Evolutionary conservation across 1,284 basidiomycete species (phyloP), one percentile per base, ranked within the genome.

Genomic region (Tylopilus orsonianus): DNA sequence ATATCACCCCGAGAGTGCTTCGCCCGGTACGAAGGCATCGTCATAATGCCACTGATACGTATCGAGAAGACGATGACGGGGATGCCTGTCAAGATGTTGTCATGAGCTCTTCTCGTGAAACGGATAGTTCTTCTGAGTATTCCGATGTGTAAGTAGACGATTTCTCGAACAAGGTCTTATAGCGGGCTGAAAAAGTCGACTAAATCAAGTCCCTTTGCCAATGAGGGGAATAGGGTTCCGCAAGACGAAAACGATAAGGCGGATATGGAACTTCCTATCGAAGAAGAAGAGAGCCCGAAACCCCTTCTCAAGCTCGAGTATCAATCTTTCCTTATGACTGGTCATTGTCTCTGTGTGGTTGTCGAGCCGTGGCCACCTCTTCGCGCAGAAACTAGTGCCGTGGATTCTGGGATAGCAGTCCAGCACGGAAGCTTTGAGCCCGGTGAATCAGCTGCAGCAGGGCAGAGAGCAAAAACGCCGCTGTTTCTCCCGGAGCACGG

Each of bases 351-450:
- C 19, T 90, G 85, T 58, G 75, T 90, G 22, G 83, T 90, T 22
- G 80, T 89, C 16, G 87, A 90, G 61, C 88, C 87, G 14, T 88
- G 83, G 74, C 84, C 85, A 5, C 68, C 77, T 14, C 61, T 81
- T 38, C 75, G 72, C 27, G 57, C 69, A 4, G 60, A 60, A 29
- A 59, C 74, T 4, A 70, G 68, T 67, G 0, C 66, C 7, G 59
- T 71, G 6, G 60, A 61, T 19, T 64, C 55, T 7, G 39, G 44
- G 19, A 50, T 56, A 14, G 58, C 60, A 18, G 52, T 62, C 27
- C 62, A 68, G 19, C 62, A 62, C n/a, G 61, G 66, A 13, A 72
- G 65, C 50, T 65, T 71, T 38, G 69, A 62, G 14, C 67, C 70
- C 19, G 62, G 41, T 10, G 64, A 49, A 22, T 40, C 44, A 26